These are phyloP conservation scores for Rhizopogon vesiculosus DNA, from an alignment of 768 basidiomycete genomes.

Conservation along the genomic window DNA sequence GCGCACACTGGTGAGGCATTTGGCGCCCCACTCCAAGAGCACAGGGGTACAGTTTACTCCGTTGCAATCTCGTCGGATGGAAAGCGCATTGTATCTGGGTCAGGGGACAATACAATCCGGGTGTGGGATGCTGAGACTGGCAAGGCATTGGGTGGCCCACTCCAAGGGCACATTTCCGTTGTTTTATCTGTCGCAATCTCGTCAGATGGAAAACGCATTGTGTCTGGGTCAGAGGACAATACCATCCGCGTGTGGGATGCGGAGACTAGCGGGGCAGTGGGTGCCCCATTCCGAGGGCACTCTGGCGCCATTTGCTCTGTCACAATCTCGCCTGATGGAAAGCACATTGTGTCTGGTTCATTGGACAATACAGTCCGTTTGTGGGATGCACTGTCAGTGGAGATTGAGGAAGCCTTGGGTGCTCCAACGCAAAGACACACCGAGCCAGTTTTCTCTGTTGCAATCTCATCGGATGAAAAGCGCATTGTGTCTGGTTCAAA, in stretches of 20 bases:
- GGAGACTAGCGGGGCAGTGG: not conserved
- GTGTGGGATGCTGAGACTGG: constrained; percentile 2
- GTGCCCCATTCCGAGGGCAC: not conserved
- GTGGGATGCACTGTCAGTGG: not conserved
- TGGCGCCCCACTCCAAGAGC: not conserved
- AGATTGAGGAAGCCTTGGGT: not conserved
- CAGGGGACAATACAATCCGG: not conserved
- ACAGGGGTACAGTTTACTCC: not conserved
- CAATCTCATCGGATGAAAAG: not conserved
- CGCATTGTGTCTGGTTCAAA: not conserved
- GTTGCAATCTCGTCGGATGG: constrained; percentile 4
- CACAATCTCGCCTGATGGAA: not conserved
- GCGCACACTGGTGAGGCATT: constrained; percentile 11
- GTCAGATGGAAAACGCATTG: not conserved
- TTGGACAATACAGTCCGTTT: not conserved
- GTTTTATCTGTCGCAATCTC: not conserved
- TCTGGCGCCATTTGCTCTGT: not conserved
- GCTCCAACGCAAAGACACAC: too few relatives aligned
- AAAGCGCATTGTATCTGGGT: not conserved
- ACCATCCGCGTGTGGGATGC: not conserved
- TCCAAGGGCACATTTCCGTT: not conserved
- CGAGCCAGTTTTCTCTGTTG: too few relatives aligned
- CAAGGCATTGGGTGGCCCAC: constrained; percentile 1
- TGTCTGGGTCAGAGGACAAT: not conserved
- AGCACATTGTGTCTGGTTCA: not conserved